Percentiles rank a stretch among this genome's conserved stretches.
phyloP scores from a whole-genome alignment of 2,329 filamentous ascomycete species.

The Penicillium sp. region DNA sequence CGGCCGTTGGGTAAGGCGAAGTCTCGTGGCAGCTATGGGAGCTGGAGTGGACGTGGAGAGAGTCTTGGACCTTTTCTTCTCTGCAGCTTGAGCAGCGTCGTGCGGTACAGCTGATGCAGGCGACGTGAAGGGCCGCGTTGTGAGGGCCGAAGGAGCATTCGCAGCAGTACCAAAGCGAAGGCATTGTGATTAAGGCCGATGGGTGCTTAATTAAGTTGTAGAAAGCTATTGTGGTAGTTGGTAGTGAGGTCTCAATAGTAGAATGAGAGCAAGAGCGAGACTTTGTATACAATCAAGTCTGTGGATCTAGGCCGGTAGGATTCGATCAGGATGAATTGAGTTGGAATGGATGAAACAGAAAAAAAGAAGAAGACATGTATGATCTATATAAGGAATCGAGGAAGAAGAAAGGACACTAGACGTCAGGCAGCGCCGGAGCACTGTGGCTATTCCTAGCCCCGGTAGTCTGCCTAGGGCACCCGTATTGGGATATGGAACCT shows the following conservation, averaged over 20 bases:
- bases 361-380: neutral
- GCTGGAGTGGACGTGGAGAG: constrained; percentile 4
- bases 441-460: constrained; percentile 12
- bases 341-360: constrained; percentile 8
- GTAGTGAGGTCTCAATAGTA: neutral
- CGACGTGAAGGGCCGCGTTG: constrained; percentile 22
- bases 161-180: constrained; percentile 37
- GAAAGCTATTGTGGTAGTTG: neutral
- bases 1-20: constrained; percentile 21
- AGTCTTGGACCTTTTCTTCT: constrained; percentile 10
- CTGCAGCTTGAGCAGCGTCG: constrained; percentile 23
- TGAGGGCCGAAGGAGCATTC: constrained; percentile 35
- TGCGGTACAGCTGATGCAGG: constrained; percentile 28
- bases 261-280: neutral
- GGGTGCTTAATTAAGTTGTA: neutral
- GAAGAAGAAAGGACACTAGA: neutral
- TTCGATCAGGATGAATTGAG: constrained; percentile 5
- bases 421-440: constrained; percentile 9
- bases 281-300: neutral
- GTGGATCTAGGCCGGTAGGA: neutral
- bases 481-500: constrained; percentile 16
- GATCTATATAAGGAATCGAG: constrained; percentile 6
- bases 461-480: constrained; percentile 17
- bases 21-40: constrained; percentile 10
- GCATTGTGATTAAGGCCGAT: constrained; percentile 8